Evolutionary conservation across 2,329 filamentous ascomycete species (phyloP), one percentile per base, ranked within the genome.

Genomic region (Aphanocladium album): DNA sequence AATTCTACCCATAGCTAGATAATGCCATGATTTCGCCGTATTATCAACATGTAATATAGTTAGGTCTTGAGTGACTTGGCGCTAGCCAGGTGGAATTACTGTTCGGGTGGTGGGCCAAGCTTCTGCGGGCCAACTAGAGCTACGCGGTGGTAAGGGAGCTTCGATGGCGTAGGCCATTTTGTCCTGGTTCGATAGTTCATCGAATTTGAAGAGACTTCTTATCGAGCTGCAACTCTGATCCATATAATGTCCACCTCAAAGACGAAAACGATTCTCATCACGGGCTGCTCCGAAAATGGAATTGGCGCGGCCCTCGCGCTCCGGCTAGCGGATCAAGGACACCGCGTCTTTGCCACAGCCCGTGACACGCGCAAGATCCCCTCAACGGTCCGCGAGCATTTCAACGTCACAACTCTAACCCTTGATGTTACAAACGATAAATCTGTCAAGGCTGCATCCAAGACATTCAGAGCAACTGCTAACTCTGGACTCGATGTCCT

Each of bases 321-420:
- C 3, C 58, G 64, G 25, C 64, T 73, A 16, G 59, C 63, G 27
- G 19, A 62, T 2, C 62, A 60, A 0, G 72, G 70, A 11, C 70
- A 70, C 39, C 68, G 67, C 35, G 72, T 76, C 47, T 70, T 73
- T 53, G 72, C 72, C 7, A 73, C 73, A 2, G 69, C 70, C 2
- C 67, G 73, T 17, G 60, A 55, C 23, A 53, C 51, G 12, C 63
- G 66, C 50, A 70, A 72, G 43, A 65, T 75, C 25, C 49, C 62
- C 2, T 59, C 64, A 5, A 12, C 11, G 1, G 63, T 72, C 14
- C 57, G 62, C 3, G 62, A 65, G 2, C 61, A 67, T n/a, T 62
- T 66, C 17, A 66, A 60, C 39, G 54, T 71, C 12, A 68, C 67
- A 12, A 61, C 66, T 6, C 60, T 76, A 12, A 41, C 64, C 1